Evolutionary conservation across 2,329 filamentous ascomycete genomes (phyloP).

Genomic region (Colletotrichum sp.): DNA sequence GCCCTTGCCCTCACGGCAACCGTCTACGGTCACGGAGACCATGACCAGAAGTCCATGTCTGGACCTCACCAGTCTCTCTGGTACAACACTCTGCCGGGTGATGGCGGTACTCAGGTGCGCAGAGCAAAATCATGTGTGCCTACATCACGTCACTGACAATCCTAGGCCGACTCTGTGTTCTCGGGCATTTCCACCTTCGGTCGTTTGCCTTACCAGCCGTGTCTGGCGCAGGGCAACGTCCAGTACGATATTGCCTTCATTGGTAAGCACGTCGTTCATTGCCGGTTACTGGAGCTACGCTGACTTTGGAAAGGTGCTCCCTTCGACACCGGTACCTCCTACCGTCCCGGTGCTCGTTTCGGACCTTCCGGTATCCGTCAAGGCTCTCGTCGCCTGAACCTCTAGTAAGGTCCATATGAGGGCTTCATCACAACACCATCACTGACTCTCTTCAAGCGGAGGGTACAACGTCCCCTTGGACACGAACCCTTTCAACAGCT

Average conservation of each 20-base stretch:
- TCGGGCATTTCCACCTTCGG: slow-evolving; percentile 89
- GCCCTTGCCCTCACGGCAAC: slow-evolving; percentile 50
- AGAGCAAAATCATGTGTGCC: not conserved
- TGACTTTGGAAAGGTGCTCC: slow-evolving; percentile 64
- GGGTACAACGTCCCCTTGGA: slow-evolving; percentile 85
- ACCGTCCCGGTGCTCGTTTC: slow-evolving; percentile 83
- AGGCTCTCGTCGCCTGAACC: slow-evolving; percentile 83
- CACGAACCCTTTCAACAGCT: slow-evolving; percentile 82
- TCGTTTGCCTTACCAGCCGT: slow-evolving; percentile 78
- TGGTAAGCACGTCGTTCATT: slow-evolving; percentile 48
- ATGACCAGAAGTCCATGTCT: slow-evolving; percentile 64
- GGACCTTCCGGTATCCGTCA: slow-evolving; percentile 86
- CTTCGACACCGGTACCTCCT: slow-evolving; percentile 87
- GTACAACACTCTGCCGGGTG: slow-evolving; percentile 84
- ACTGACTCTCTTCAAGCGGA: slow-evolving; percentile 61
- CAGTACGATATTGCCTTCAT: slow-evolving; percentile 88
- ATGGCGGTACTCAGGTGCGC: slow-evolving; percentile 80
- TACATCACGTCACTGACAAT: slow-evolving; percentile 1
- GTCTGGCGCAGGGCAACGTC: slow-evolving; percentile 71
- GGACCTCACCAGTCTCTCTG: slow-evolving; percentile 79
- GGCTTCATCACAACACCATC: slow-evolving; percentile 29
- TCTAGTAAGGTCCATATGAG: slow-evolving; percentile 69
- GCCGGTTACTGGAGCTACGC: not conserved
- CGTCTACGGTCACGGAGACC: slow-evolving; percentile 63
- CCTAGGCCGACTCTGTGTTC: slow-evolving; percentile 83